Evolutionary conservation across 192 early-diverging fungal genomes (phyloP), one percentile per base, ranked within the genome.

Genomic region (Pecoramyces ruminantium): DNA sequence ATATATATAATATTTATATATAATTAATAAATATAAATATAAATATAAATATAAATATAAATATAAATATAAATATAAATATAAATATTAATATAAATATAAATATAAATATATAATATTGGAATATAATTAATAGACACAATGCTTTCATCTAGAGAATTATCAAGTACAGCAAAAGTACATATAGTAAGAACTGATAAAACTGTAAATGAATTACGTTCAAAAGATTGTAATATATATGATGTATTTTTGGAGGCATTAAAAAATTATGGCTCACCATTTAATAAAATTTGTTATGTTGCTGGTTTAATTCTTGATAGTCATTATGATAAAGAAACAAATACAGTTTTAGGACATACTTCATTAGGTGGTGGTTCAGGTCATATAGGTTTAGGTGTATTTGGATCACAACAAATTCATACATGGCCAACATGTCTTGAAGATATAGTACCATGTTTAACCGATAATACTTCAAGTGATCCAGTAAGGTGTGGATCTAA

Each of bases 361-460:
- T 92, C 92, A 2, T 83, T 93, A 40, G 92, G 92, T 17, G 92
- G 92, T 29, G 89, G 91, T 6, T 77, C 77, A 3, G 88, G 86
- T 29, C 27, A 87, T 30, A 83, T 86, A 21, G 81, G 87, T 40
- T 81, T 92, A 78, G 92, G 91, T 78, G 88, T 93, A 25, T 93
- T 93, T 85, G 92, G 92, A 18, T 93, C 90, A 0, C 92, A 93
- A 83, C 82, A 85, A 34, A 86, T 88, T 12, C 88, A 92, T 80
- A 83, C 92, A 5, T 92, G 91, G 91, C 92, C 92, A 2, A 81
- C 85, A 6, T 85, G 81, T 38, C 83, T 92, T 5, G 91, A 92
- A 78, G 91, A 92, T 34, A 84, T 92, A 21, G 87, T 86, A 2
- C 58, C 83, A 79, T 86, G 87, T 80, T 86, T 92, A 82, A 83